phyloP scores from a whole-genome alignment of 768 basidiomycete species.

The Phylloporus sp. region DNA sequence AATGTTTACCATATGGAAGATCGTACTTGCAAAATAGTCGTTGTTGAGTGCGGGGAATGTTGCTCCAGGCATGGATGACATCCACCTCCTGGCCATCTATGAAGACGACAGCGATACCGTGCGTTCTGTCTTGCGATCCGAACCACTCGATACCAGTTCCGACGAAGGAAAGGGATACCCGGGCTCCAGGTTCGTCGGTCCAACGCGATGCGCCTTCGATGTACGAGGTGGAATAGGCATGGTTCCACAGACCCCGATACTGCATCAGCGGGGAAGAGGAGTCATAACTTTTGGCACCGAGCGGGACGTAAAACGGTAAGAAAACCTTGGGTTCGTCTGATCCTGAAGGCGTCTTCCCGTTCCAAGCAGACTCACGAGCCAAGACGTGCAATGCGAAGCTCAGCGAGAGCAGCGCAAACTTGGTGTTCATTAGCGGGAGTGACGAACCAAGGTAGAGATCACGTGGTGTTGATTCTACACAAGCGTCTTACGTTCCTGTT shows the following conservation, averaged over 20 bases:
- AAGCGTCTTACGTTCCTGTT: slow-evolving; percentile 14
- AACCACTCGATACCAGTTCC: slow-evolving; percentile 80
- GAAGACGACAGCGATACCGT: slow-evolving; percentile 53
- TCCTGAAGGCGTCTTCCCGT: slow-evolving; percentile 51
- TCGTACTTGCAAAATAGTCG: slow-evolving; percentile 59
- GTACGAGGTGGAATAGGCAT: slow-evolving; percentile 48
- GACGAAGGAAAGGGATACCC: slow-evolving; percentile 54
- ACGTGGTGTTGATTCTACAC: slow-evolving; percentile 22
- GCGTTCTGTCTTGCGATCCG: slow-evolving; percentile 48
- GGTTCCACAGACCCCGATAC: slow-evolving; percentile 57
- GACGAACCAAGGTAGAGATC: slow-evolving; percentile 5
- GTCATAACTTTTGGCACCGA: slow-evolving; percentile 65
- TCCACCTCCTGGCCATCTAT: slow-evolving; percentile 49
- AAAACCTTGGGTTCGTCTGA: slow-evolving; percentile 45
- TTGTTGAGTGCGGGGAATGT: slow-evolving; percentile 45
- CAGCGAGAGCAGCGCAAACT: slow-evolving; percentile 2
- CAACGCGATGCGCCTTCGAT: slow-evolving; percentile 46
- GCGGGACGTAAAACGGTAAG: slow-evolving; percentile 69
- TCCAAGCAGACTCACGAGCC: slow-evolving; percentile 55
- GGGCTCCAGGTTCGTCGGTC: slow-evolving; percentile 46
- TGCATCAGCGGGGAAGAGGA: slow-evolving; percentile 63
- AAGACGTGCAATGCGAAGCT: slow-evolving; percentile 3
- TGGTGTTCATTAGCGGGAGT: slow-evolving; percentile 7
- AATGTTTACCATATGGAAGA: slow-evolving; percentile 49
- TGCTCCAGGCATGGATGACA: slow-evolving; percentile 43